A percentile compares a stretch with the other conserved stretches of the same genome.
Evolutionary conservation across 73 alveolate genomes (phyloP).

Genomic region (Loxodes magnus): DNA sequence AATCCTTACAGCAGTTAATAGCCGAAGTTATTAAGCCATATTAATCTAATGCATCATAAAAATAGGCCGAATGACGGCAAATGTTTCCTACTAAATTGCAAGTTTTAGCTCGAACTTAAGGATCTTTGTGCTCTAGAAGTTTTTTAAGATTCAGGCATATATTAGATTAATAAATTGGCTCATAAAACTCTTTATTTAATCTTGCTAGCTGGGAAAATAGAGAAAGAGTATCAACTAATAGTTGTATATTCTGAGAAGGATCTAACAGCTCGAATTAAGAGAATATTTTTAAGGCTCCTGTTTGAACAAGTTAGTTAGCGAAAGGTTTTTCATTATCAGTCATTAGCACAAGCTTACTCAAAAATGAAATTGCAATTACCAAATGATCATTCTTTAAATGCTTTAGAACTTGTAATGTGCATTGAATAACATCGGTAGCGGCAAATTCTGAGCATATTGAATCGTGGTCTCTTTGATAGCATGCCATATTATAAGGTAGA

Average conservation of each 20-base stretch:
- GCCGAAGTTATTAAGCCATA: slow-evolving; percentile 85
- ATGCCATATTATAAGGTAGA: slow-evolving; percentile 46
- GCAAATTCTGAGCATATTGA: slow-evolving; percentile 42
- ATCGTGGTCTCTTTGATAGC: slow-evolving; percentile 45
- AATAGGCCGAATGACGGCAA: slow-evolving; percentile 95
- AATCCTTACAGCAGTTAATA: slow-evolving; percentile 91
- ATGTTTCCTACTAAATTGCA: slow-evolving; percentile 95
- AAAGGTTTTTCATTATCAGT: slow-evolving; percentile 62
- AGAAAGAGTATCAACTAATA: slow-evolving; percentile 77
- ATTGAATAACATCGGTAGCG: slow-evolving; percentile 47
- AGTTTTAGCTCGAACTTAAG: slow-evolving; percentile 84
- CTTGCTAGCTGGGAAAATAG: slow-evolving; percentile 83
- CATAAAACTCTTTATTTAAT: slow-evolving; percentile 77
- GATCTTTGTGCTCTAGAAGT: slow-evolving; percentile 72
- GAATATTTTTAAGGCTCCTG: slow-evolving; percentile 65
- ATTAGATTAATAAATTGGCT: slow-evolving; percentile 66
- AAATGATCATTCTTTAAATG: slow-evolving; percentile 54
- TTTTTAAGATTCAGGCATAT: slow-evolving; percentile 72
- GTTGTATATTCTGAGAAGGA: slow-evolving; percentile 28
- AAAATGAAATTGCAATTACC: slow-evolving; percentile 43
- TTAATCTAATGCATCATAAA: slow-evolving; percentile 80
- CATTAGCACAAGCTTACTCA: slow-evolving; percentile 55
- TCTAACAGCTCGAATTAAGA: slow-evolving; percentile 41
- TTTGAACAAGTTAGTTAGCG: slow-evolving; percentile 61
- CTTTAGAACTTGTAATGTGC: slow-evolving; percentile 45